Percentiles rank a stretch among this genome's conserved stretches.
Conservation (phyloP, 2,329 filamentous ascomycete genomes). For the Talaromyces rugulosus region DNA sequence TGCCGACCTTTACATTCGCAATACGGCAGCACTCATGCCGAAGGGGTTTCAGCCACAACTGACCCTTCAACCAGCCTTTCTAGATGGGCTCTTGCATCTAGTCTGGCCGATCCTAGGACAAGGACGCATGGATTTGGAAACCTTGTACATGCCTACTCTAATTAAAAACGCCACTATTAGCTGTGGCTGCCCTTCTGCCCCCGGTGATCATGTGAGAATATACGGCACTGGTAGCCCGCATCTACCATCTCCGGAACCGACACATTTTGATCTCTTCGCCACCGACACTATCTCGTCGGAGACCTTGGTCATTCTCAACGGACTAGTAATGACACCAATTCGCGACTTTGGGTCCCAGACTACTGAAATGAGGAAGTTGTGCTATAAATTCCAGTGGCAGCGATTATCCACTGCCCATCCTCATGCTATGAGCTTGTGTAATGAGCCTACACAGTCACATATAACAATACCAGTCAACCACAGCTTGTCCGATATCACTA, state of each 20-base stretch:
- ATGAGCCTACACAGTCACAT: background rate
- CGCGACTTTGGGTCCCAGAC: conserved; percentile 14
- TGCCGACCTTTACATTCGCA: conserved; percentile 37
- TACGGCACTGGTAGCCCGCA: conserved; percentile 13
- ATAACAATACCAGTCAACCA: background rate
- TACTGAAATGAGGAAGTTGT: conserved; percentile 15
- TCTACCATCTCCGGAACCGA: conserved; percentile 5
- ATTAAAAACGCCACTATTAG: conserved; percentile 25
- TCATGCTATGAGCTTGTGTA: background rate
- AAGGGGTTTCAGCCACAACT: conserved; percentile 40
- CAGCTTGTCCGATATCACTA: background rate
- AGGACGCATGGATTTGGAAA: conserved; percentile 24
- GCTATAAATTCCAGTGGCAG: conserved; percentile 23
- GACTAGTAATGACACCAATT: conserved; percentile 23
- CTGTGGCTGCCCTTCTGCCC: conserved; percentile 12
- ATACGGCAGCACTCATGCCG: conserved; percentile 47
- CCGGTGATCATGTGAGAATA: conserved; percentile 17
- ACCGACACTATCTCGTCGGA: conserved; percentile 15
- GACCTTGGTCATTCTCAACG: conserved; percentile 19
- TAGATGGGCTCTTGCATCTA: conserved; percentile 36
- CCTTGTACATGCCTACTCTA: conserved; percentile 32
- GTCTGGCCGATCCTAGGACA: conserved; percentile 31
- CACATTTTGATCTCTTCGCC: conserved; percentile 13
- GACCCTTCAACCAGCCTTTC: conserved; percentile 44
- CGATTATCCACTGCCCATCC: conserved; percentile 9